phyloP scores from a whole-genome alignment of 257 asterid species.

The Plantago ovata region DNA sequence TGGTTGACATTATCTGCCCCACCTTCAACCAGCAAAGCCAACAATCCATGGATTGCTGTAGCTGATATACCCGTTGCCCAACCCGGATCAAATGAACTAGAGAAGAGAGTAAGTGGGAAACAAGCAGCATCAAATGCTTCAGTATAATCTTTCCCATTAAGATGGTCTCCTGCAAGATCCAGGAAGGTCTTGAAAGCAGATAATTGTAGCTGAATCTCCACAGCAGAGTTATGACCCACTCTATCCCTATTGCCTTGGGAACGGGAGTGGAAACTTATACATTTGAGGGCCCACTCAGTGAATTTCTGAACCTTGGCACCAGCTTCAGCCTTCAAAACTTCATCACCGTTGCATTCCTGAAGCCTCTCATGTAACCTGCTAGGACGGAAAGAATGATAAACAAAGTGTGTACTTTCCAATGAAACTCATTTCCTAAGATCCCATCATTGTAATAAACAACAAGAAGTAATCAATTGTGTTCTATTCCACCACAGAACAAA shows the following conservation, averaged over 20 bases:
- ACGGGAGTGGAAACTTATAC: conserved; percentile 97
- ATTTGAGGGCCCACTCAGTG: conserved; percentile 99
- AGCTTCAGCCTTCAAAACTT: conserved; percentile 95
- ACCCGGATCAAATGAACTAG: conserved; percentile 94
- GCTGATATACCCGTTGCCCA: conserved; percentile 99
- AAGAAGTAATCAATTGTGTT: too few relatives aligned
- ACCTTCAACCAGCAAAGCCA: conserved; percentile 95
- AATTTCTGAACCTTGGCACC: conserved; percentile 97
- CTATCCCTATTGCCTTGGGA: conserved; percentile 84
- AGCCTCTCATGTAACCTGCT: conserved; percentile 89
- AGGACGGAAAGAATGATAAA: conserved; percentile 18
- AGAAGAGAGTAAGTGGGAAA: conserved; percentile 96
- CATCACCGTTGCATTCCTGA: conserved; percentile 95
- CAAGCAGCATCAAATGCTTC: conserved; percentile 99
- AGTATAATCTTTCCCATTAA: conserved; percentile 92
- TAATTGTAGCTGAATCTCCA: conserved; percentile 77
- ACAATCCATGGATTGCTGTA: conserved; percentile 83
- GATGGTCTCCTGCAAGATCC: conserved; percentile 91
- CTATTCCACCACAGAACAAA: too few relatives aligned
- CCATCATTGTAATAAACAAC: too few relatives aligned
- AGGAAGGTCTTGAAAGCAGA: conserved; percentile 94
- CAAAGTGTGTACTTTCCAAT: too few relatives aligned
- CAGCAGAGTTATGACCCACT: conserved; percentile 64
- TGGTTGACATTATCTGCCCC: conserved; percentile 99
- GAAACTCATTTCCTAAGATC: too few relatives aligned